phyloP scores from a whole-genome alignment of 441 rosid genomes.

The Populus hybrid region DNA sequence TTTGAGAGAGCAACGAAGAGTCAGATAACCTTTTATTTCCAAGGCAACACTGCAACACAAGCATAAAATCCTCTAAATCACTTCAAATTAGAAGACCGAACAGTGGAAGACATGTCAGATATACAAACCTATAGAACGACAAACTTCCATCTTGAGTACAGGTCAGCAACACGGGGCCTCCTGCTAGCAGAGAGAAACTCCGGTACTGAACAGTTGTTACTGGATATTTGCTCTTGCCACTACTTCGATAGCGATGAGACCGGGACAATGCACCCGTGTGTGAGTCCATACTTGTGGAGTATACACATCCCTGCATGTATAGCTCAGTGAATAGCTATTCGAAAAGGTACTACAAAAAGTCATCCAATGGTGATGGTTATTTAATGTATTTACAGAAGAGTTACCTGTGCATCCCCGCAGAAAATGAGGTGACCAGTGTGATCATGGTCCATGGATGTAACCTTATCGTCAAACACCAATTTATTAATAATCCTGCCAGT shows the following conservation, averaged over 20 bases:
- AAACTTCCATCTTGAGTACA: constrained; percentile 89
- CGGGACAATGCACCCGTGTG: constrained; percentile 80
- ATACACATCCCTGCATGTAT: constrained; percentile 69
- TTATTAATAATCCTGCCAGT: constrained; percentile 82
- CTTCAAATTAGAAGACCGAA: not conserved
- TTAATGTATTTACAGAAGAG: constrained; percentile 6
- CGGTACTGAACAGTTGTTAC: constrained; percentile 88
- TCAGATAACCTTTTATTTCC: constrained; percentile 57
- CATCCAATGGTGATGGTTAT: not conserved
- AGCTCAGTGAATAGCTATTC: constrained; percentile 12
- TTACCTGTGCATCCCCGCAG: constrained; percentile 90
- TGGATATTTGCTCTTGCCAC: constrained; percentile 67
- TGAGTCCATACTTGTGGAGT: constrained; percentile 79
- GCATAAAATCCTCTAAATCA: constrained; percentile 14
- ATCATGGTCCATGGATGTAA: constrained; percentile 94
- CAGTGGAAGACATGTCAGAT: constrained; percentile 11
- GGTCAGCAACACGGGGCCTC: constrained; percentile 86
- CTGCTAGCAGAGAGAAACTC: constrained; percentile 88
- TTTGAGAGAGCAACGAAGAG: constrained; percentile 86
- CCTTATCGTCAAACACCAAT: constrained; percentile 48
- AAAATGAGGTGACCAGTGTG: constrained; percentile 93
- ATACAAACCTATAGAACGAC: constrained; percentile 82
- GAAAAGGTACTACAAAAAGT: not conserved
- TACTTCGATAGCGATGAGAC: constrained; percentile 68
- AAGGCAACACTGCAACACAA: constrained; percentile 69